These are phyloP conservation scores for Dalbergia oliveri DNA, from an alignment of 306 rosid species.

Conservation along the genomic window DNA sequence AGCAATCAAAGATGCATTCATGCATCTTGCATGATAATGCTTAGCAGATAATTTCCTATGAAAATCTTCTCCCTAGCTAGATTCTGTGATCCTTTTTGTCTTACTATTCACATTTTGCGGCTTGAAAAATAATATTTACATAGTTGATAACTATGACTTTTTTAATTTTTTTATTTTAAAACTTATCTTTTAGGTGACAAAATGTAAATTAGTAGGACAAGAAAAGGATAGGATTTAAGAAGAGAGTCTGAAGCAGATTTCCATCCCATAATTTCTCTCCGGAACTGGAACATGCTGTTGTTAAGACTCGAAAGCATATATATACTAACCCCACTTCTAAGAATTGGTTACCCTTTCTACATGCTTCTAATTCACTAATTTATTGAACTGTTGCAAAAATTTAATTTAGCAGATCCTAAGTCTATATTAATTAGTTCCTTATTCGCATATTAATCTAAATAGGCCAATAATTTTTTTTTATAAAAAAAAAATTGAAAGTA, in stretches of 20 bases:
- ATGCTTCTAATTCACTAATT: not conserved
- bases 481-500: constrained; percentile 15
- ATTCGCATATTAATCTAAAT: not conserved
- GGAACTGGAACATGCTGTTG: not conserved
- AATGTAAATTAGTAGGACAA: too few species aligned
- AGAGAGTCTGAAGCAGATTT: too few species aligned
- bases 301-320: not conserved
- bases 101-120: too few species aligned
- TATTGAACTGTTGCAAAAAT: not conserved
- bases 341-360: not conserved
- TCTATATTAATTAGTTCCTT: not conserved
- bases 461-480: not conserved
- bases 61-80: too few species aligned
- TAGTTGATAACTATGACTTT: too few species aligned
- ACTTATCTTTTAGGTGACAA: too few species aligned
- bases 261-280: not conserved
- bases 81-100: too few species aligned
- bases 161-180: too few species aligned
- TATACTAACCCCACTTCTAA: not conserved
- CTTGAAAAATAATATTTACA: too few species aligned
- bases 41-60: too few species aligned
- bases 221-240: too few species aligned
- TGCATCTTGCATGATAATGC: too few species aligned
- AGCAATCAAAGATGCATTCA: not conserved
- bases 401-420: not conserved